Conservation (phyloP, 2,329 filamentous ascomycete genomes). For the Penicillium sp. region DNA sequence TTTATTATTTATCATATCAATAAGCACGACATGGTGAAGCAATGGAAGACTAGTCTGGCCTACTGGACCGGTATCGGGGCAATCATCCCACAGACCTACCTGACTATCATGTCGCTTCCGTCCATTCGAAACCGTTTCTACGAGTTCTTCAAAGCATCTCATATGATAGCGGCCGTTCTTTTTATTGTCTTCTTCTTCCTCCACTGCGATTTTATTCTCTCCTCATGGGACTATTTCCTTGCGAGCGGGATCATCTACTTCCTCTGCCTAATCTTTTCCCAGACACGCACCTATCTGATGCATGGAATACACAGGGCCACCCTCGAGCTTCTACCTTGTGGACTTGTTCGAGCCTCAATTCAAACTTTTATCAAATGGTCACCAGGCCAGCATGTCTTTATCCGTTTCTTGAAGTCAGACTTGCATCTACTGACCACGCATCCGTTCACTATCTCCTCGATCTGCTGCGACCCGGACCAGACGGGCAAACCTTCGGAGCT, state of each 20-base stretch:
- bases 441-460: constrained; percentile 58
- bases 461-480: constrained; percentile 35
- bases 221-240: constrained; percentile 63
- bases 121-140: constrained; percentile 56
- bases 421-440: constrained; percentile 51
- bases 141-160: constrained; percentile 62
- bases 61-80: constrained; percentile 62
- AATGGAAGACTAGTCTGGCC: constrained; percentile 49
- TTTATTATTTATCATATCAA: constrained; percentile 58
- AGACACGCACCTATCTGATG: constrained; percentile 51
- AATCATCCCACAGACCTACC: constrained; percentile 55
- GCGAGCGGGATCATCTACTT: constrained; percentile 56
- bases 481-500: constrained; percentile 40
- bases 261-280: constrained; percentile 47
- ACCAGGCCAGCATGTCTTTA: constrained; percentile 57
- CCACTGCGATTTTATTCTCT: constrained; percentile 57
- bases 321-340: constrained; percentile 44
- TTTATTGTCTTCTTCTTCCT: constrained; percentile 62
- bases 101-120: constrained; percentile 58
- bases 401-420: constrained; percentile 51
- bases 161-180: constrained; percentile 53
- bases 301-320: constrained; percentile 51
- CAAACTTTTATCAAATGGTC: constrained; percentile 50
- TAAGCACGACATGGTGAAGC: constrained; percentile 51
- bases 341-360: constrained; percentile 47